These are phyloP conservation scores for Leptographium procerum DNA, from an alignment of 2,329 filamentous ascomycete genomes.

Conservation along the genomic window DNA sequence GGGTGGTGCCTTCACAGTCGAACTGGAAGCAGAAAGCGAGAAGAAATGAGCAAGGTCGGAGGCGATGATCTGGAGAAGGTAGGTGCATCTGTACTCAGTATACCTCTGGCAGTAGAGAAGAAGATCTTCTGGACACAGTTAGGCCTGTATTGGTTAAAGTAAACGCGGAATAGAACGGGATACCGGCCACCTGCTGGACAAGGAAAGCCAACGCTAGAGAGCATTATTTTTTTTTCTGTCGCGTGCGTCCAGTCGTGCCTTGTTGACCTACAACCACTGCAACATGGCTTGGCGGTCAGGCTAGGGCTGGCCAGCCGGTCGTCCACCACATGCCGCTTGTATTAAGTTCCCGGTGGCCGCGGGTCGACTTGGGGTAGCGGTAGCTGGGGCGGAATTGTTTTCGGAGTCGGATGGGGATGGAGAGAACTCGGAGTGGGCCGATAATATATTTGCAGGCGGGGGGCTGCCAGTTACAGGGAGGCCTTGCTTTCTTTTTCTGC, in stretches of 20 bases:
- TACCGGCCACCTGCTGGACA: neutral
- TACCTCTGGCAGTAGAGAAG: neutral
- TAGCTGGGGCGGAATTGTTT: neutral
- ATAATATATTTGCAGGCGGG: neutral
- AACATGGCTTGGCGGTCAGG: too few relatives aligned
- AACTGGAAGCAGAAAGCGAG: slow-evolving; percentile 12
- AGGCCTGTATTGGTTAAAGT: neutral
- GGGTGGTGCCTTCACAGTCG: slow-evolving; percentile 57
- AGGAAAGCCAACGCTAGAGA: too few relatives aligned
- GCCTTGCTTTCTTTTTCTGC: neutral
- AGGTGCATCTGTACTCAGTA: too few relatives aligned
- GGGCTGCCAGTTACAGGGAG: neutral
- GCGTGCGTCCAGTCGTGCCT: too few relatives aligned
- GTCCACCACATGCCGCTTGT: neutral
- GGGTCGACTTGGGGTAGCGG: neutral
- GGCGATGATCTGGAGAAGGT: too few relatives aligned
- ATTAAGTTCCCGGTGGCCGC: neutral
- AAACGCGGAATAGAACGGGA: neutral
- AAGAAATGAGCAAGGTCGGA: neutral
- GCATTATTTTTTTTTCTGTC: too few relatives aligned
- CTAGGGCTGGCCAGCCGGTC: neutral
- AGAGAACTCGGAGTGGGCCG: neutral
- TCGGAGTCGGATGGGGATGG: neutral
- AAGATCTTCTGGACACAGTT: too few relatives aligned
- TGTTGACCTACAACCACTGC: too few relatives aligned